Base-by-base conservation (phyloP, 495 filamentous ascomycete genomes). In the Neurospora pannonica region DNA sequence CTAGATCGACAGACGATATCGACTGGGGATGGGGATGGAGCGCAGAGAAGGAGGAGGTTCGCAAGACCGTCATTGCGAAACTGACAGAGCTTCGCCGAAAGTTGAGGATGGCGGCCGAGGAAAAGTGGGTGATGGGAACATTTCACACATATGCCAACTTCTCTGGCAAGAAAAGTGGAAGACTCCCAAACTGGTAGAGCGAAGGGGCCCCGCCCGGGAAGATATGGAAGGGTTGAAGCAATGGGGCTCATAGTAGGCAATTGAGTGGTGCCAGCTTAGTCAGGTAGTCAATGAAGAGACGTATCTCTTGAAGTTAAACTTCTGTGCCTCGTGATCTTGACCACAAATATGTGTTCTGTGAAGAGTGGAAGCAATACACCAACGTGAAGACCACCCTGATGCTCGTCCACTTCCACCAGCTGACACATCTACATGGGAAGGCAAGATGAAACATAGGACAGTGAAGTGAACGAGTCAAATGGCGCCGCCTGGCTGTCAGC, bases 81-180 rank as follows among this genome's bases (percentile, higher is more conserved):
- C 0, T 48, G 43, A 48, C n/a, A 21, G 43, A 11, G n/a, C 0
- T 48, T 48, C 43, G n/a, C 43, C 43, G n/a, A 0, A 48, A 48
- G n/a, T 21, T 48, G 4, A 48, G 4, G 43, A 48, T 11, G 43
- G 43, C 9, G n/a, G 9, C 9, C 4, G 10, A 2, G 11, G 43
- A 21, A 21, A 2, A 8, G n/a, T 0, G 0, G 4, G 4, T 21
- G n/a, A 48, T 48, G 43, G n/a, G n/a, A 2, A 1, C 0, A 11
- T 21, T 42, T 21, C 4, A 21, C 43, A 21, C n/a, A 1, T 48
- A 10, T 21, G 3, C 43, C 43, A 48, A 48, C 43, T 48, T 48
- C 43, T 48, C 43, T 48, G 43, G 43, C 43, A 43, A 43, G 42
- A 43, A 43, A 8, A 43, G 42, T 43, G 42, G 42, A 43, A 43